Evolutionary conservation across 305 asterid genomes (phyloP).

Genomic region (Fraxinus sp.): DNA sequence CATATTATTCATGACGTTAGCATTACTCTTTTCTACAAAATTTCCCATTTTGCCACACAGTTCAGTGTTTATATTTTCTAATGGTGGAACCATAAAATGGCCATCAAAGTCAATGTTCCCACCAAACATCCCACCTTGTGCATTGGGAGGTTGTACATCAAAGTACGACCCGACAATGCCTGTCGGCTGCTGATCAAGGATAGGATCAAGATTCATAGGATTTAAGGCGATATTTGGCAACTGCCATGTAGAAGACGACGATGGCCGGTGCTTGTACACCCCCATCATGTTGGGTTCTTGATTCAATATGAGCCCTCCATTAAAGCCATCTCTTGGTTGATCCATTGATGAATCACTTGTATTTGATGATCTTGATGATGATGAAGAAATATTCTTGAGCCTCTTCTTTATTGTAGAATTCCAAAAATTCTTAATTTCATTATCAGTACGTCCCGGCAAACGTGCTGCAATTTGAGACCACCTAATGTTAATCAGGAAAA

Average conservation of each 20-base stretch:
- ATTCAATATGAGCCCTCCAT: slow-evolving; percentile 22
- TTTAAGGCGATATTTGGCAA: slow-evolving; percentile 29
- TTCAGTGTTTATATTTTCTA: slow-evolving; percentile 26
- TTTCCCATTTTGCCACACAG: slow-evolving; percentile 22
- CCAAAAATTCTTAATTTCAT: slow-evolving; percentile 72
- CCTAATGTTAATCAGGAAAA: slow-evolving; percentile 22
- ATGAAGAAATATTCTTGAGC: slow-evolving; percentile 44
- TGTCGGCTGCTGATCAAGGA: slow-evolving; percentile 20
- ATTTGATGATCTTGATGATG: slow-evolving; percentile 41
- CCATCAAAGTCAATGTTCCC: slow-evolving; percentile 35
- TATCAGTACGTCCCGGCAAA: slow-evolving; percentile 65
- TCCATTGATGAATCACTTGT: slow-evolving; percentile 46
- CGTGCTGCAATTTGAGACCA: slow-evolving; percentile 77
- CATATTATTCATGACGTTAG: not conserved
- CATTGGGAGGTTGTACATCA: slow-evolving; percentile 32
- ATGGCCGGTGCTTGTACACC: slow-evolving; percentile 39
- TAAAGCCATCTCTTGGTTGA: slow-evolving; percentile 26
- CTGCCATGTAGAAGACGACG: slow-evolving; percentile 25
- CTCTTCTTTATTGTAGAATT: slow-evolving; percentile 63
- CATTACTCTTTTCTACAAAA: slow-evolving; percentile 5
- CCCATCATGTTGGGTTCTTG: slow-evolving; percentile 42
- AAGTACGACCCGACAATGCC: slow-evolving; percentile 30
- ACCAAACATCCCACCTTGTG: slow-evolving; percentile 33
- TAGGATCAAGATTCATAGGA: slow-evolving; percentile 28
- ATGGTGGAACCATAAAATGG: slow-evolving; percentile 30